Base-by-base conservation (phyloP, 805 yeast species). In the Wickerhamomyces tratensis region DNA sequence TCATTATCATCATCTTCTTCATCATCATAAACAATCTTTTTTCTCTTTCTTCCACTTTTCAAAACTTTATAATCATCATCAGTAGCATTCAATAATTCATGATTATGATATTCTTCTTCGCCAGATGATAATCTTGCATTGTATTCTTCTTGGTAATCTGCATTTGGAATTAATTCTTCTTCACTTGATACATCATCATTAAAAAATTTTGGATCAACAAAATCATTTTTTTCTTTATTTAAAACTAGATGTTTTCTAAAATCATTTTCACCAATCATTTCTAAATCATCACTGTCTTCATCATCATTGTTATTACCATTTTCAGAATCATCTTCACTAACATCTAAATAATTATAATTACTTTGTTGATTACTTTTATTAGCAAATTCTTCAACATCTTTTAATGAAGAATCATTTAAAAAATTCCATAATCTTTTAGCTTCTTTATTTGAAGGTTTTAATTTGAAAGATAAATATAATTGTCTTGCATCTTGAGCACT, bases 401-500 rank as follows among this genome's bases (percentile, higher is more conserved):
- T 20, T 20, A 20, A 20, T 20, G 20, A 20, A 20, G 20, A 4
- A 8, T 30, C 31, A 5, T 40, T 26, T 34, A 51, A 36, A 20
- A 50, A 49, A 9, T 38, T 35, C 3, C 35, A 10, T 15, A 49
- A 30, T 7, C 10, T 34, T 15, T 38, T 39, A 13, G 45, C 45
- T 12, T 37, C 13, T 5, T 12, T 15, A 4, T 29, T 29, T 9
- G 49, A 41, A 1, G 36, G 9, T 13, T 35, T 37, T 26, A 49
- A 34, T 10, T 14, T 35, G 20, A 49, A 33, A 13, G 6, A 7
- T 10, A n/a, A 29, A 29, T 46, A 38, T 7, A 58, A 25, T 6
- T 37, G 38, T 35, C 49, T 40, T 8, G 62, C 58, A 43, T 47
- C 51, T 26, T 41, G 41, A 5, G 47, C 42, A 5, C 56, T 50